Base-by-base conservation (phyloP, 805 yeast species). In the Suhomyces canberraensis region DNA sequence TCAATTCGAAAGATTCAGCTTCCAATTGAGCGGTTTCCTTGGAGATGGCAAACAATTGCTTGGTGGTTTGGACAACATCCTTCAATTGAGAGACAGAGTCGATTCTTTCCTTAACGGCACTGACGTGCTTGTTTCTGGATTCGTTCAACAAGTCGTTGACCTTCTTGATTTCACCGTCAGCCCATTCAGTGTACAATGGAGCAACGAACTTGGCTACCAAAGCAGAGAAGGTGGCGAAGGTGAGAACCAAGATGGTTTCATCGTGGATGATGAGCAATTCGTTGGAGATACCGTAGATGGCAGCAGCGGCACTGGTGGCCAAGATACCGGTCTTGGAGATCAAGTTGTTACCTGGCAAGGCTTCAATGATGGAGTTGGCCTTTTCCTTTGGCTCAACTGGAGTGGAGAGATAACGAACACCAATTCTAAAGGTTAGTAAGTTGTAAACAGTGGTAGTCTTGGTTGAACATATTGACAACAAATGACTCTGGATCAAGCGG, bases 21-120 rank as follows among this genome's bases (percentile, higher is more conserved):
- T 93, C 98, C 59, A 90, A 78, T 71, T 84, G 78, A 51, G 95
- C 96, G 46, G 98, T 91, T 74, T 93, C 96, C 76, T 88, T 90
- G 45, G 98, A 91, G 41, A 91, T 79, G 57, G 87, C 93, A 58
- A 93, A 93, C 60, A 93, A 78, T 56, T 84, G 83, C 73, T 88
- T 81, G 64, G 98, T 93, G 59, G 91, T 84, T 49, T 81, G 71
- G 48, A 88, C 95, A 62, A 93, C 96, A 58, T 88, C 93, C 73
- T 86, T 84, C 66, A 93, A 79, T 71, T 84, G 84, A 50, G 87
- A 72, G 40, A 93, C 98, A 50, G 86, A 78, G 42, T 75, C 83
- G 56, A 93, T 91, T 78, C 98, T 88, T 52, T 77, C 83, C 71
- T 90, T 81, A 53, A 93, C 98, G 39, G 98, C 96, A 45, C 78